Percentiles rank a stretch among this genome's conserved stretches.
Conservation (phyloP, 257 asterid genomes). For the Penstemon davidsonii region DNA sequence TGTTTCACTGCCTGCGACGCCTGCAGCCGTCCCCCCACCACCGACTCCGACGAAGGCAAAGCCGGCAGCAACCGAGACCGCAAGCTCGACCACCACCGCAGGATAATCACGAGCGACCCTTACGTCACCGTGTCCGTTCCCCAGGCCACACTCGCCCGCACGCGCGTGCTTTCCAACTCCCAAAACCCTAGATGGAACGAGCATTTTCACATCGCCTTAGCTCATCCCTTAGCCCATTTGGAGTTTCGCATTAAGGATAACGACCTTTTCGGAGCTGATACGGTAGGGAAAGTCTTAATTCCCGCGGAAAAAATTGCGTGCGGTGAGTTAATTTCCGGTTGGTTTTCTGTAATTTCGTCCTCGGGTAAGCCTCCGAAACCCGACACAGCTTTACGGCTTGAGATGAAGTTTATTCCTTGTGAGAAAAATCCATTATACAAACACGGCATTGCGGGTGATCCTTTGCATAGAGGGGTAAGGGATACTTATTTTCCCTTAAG, state of each 20-base stretch:
- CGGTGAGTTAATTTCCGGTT: slow-evolving; percentile 47
- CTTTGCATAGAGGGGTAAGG: slow-evolving; percentile 52
- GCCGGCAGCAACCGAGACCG: slow-evolving; percentile 31
- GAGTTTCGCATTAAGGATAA: slow-evolving; percentile 75
- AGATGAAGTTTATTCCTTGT: slow-evolving; percentile 55
- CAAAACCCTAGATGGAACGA: slow-evolving; percentile 78
- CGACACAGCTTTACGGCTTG: slow-evolving; percentile 47
- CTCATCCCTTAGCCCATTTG: slow-evolving; percentile 54
- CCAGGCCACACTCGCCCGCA: slow-evolving; percentile 77
- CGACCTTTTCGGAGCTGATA: slow-evolving; percentile 77
- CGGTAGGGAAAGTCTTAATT: slow-evolving; percentile 60
- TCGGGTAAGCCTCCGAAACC: slow-evolving; percentile 63
- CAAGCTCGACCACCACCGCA: slow-evolving; percentile 60
- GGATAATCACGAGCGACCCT: slow-evolving; percentile 78
- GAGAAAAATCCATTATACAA: slow-evolving; percentile 54
- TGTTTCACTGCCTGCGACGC: slow-evolving; percentile 58
- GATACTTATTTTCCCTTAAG: slow-evolving; percentile 71
- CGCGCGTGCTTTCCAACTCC: slow-evolving; percentile 73
- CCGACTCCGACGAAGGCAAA: slow-evolving; percentile 23
- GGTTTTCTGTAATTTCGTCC: slow-evolving; percentile 43
- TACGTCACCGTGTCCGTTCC: slow-evolving; percentile 77
- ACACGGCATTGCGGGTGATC: slow-evolving; percentile 77
- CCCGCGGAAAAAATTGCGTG: slow-evolving; percentile 47
- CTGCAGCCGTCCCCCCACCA: slow-evolving; percentile 36
- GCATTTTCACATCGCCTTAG: slow-evolving; percentile 55